These are phyloP conservation scores for Canavalia ensiformis DNA, from an alignment of 306 rosid genomes.

Conservation along the genomic window DNA sequence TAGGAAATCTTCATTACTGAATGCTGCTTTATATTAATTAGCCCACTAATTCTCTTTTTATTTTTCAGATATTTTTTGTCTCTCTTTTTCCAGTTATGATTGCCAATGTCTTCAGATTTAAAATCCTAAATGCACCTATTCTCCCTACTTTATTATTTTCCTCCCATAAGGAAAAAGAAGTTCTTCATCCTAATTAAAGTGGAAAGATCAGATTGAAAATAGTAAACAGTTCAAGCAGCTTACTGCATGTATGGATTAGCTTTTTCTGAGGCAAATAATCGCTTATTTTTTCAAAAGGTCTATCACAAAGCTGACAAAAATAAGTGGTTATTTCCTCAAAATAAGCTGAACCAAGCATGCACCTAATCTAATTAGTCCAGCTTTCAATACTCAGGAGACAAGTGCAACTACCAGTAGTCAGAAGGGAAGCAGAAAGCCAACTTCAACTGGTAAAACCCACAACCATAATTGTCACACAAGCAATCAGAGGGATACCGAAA, in stretches of 20 bases:
- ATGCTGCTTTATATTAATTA: background rate
- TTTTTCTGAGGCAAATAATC: too few species aligned
- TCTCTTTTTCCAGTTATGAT: background rate
- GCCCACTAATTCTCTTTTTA: background rate
- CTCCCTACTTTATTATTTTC: background rate
- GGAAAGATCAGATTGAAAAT: background rate
- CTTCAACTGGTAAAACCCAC: background rate
- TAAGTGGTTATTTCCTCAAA: too few species aligned
- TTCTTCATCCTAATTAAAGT: background rate
- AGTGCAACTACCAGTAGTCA: background rate
- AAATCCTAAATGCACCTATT: background rate
- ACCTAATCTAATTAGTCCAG: background rate
- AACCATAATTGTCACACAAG: background rate
- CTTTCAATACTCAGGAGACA: background rate
- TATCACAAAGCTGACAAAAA: too few species aligned
- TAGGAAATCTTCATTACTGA: background rate
- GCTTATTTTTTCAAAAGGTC: too few species aligned
- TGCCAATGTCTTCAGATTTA: background rate
- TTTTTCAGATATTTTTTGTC: background rate
- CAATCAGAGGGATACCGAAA: background rate
- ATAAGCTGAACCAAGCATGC: too few species aligned
- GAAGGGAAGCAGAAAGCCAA: constrained; percentile 1
- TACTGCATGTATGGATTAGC: background rate
- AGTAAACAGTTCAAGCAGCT: constrained; percentile 19
- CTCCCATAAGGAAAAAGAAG: background rate